These are phyloP conservation scores for Rubus idaeus DNA, from an alignment of 306 rosid species.

Conservation along the genomic window DNA sequence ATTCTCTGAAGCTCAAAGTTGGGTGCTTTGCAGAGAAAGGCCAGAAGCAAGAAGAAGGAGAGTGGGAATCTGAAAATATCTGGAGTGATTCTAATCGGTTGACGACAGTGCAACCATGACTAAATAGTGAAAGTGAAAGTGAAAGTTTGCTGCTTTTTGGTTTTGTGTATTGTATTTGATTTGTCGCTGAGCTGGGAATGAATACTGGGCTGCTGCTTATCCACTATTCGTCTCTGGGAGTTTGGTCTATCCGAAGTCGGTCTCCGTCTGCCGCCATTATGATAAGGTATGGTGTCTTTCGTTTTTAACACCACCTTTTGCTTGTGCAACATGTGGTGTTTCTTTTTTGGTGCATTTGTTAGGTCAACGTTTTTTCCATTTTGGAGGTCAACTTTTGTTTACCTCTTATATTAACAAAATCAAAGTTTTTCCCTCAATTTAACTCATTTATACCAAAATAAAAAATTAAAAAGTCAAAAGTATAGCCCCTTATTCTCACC, in stretches of 20 bases:
- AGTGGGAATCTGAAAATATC: neutral
- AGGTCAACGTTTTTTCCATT: neutral
- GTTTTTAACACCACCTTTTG: neutral
- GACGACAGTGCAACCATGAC: neutral
- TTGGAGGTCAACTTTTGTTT: neutral
- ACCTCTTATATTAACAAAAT: neutral
- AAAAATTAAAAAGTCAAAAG: too few relatives aligned
- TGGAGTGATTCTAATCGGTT: neutral
- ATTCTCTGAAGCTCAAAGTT: neutral
- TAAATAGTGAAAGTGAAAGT: neutral
- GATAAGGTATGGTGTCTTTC: neutral
- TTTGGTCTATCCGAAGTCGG: neutral
- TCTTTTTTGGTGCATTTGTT: neutral
- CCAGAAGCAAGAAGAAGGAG: neutral
- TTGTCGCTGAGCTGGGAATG: neutral
- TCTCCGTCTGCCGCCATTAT: neutral
- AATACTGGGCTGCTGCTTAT: neutral
- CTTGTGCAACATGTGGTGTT: neutral
- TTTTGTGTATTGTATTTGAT: neutral
- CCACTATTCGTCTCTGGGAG: neutral
- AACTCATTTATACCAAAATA: too few relatives aligned
- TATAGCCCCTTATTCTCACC: constrained; percentile 2
- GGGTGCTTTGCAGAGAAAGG: neutral
- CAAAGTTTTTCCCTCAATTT: too few relatives aligned
- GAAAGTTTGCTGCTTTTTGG: constrained; percentile 8